These are phyloP conservation scores for Vitis hybrid DNA, from an alignment of 177 flowering plant genomes.

Conservation along the genomic window DNA sequence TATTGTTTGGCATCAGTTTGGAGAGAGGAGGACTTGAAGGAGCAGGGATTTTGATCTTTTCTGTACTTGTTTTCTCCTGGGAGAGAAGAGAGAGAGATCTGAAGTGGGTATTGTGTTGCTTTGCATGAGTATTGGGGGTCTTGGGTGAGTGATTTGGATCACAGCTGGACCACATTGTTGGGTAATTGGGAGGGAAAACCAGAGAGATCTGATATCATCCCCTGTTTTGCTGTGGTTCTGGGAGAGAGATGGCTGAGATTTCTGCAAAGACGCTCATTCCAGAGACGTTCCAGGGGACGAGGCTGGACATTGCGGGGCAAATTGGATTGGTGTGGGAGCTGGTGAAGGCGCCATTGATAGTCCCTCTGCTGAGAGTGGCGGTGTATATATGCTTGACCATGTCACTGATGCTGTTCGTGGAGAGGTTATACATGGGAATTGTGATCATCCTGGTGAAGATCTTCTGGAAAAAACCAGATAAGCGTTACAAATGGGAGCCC, in stretches of 20 bases:
- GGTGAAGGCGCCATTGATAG: slow-evolving; percentile 43
- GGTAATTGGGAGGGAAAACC: too few relatives aligned
- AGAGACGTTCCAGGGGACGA: slow-evolving; percentile 23
- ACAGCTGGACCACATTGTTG: slow-evolving; percentile 5
- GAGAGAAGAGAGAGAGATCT: too few relatives aligned
- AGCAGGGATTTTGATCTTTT: background rate
- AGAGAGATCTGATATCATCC: background rate
- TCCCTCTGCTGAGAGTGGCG: slow-evolving; percentile 31
- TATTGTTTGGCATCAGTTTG: slow-evolving; percentile 6
- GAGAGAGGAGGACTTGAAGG: background rate
- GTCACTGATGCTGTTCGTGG: slow-evolving; percentile 56
- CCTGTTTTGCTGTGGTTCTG: slow-evolving; percentile 7
- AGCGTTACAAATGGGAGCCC: slow-evolving; percentile 42
- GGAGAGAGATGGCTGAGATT: slow-evolving; percentile 26
- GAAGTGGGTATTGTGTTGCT: too few relatives aligned
- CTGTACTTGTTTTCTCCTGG: too few relatives aligned
- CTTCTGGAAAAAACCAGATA: slow-evolving; percentile 48
- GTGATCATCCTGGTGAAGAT: slow-evolving; percentile 45
- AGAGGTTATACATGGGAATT: slow-evolving; percentile 51
- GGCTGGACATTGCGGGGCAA: slow-evolving; percentile 31
- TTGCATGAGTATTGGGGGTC: too few relatives aligned
- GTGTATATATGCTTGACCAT: slow-evolving; percentile 39
- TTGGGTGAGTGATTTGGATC: background rate
- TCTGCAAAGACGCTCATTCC: slow-evolving; percentile 25
- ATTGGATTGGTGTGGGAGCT: slow-evolving; percentile 45